phyloP scores from a whole-genome alignment of 352 stramenopile genomes.

The Globisporangium acanthophoron region DNA sequence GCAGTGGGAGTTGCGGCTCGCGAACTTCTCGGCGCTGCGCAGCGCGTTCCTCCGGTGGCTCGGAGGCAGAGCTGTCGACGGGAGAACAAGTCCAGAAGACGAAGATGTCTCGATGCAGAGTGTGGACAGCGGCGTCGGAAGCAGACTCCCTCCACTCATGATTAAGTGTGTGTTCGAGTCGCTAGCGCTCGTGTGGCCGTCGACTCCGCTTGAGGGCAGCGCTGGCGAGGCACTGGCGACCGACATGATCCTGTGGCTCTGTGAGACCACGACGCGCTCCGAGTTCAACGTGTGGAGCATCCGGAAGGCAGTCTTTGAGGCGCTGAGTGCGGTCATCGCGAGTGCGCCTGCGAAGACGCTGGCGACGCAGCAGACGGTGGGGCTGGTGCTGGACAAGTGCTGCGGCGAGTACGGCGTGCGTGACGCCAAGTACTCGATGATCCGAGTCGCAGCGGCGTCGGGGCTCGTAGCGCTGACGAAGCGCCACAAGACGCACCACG shows the following conservation, averaged over 20 bases:
- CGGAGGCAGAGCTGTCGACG: constrained; percentile 2
- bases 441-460: constrained; percentile 51
- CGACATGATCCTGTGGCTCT: constrained; percentile 51
- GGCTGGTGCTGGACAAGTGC: constrained; percentile 33
- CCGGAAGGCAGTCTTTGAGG: constrained; percentile 46
- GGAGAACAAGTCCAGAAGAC: background rate
- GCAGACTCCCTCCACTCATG: constrained; percentile 44
- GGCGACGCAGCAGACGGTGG: constrained; percentile 19
- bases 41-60: constrained; percentile 35
- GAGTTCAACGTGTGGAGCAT: constrained; percentile 65
- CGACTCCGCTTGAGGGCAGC: background rate
- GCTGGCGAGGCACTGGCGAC: background rate
- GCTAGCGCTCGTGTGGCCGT: constrained; percentile 42
- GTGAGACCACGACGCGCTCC: constrained; percentile 23
- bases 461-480: constrained; percentile 41
- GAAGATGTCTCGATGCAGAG: background rate
- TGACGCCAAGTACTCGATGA: constrained; percentile 66
- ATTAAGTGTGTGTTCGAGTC: constrained; percentile 75
- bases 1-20: constrained; percentile 21
- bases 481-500: constrained; percentile 19
- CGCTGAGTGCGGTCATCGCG: constrained; percentile 27
- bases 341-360: constrained; percentile 21
- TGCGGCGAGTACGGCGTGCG: constrained; percentile 49
- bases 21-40: constrained; percentile 31
- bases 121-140: background rate